Evolutionary conservation across 208 protist genomes (phyloP).

Genomic region (Strigomonas culicis): DNA sequence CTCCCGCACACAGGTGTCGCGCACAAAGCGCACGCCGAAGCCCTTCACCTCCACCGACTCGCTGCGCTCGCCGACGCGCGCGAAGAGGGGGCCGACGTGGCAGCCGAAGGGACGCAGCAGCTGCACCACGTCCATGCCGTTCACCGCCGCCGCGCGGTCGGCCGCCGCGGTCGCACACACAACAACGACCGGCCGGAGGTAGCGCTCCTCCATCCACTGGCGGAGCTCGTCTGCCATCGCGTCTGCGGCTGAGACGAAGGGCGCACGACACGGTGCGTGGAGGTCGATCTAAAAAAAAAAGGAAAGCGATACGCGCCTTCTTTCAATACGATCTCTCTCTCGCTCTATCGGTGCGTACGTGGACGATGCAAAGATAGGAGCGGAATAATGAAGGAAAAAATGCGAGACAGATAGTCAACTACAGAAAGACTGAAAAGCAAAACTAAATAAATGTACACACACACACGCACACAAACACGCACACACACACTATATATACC

Average conservation of each 20-base stretch:
- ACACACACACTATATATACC: conserved; percentile 2
- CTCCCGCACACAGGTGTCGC: conserved; percentile 57
- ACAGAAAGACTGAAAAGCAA: too few species aligned
- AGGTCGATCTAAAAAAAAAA: conserved; percentile 3
- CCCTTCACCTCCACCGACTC: conserved; percentile 35
- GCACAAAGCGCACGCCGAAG: conserved; percentile 73
- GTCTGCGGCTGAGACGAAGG: too few species aligned
- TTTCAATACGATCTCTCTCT: conserved; percentile 6
- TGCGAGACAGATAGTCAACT: too few species aligned
- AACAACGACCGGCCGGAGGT: conserved; percentile 65
- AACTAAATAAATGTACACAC: conserved; percentile 6
- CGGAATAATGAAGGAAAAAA: too few species aligned
- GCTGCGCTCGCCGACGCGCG: conserved; percentile 46
- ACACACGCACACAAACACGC: conserved; percentile 11
- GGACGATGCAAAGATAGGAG: too few species aligned
- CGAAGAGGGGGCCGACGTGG: conserved; percentile 30
- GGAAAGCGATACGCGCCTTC: too few species aligned
- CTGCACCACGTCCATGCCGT: conserved; percentile 69
- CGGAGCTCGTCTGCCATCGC: conserved; percentile 25
- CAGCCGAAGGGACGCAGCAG: conserved; percentile 67
- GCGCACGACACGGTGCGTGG: too few species aligned
- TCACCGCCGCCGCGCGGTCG: conserved; percentile 38
- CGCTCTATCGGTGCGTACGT: too few species aligned
- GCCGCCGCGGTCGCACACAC: conserved; percentile 45
- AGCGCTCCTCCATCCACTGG: conserved; percentile 68